Evolutionary conservation across 805 yeast species (phyloP).

Genomic region (Metschnikowia baotianmanensis): DNA sequence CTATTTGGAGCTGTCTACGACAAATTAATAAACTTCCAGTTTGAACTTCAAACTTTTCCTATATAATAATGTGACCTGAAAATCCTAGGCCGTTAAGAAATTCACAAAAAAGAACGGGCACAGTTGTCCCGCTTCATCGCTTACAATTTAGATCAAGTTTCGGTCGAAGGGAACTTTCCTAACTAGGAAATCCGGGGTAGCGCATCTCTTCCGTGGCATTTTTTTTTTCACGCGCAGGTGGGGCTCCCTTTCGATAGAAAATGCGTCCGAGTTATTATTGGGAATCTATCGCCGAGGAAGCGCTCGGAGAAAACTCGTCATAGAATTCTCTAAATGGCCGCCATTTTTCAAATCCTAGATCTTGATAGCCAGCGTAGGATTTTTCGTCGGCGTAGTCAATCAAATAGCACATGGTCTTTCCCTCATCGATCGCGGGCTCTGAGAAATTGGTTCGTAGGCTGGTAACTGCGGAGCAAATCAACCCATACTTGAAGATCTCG

Average conservation of each 20-base stretch:
- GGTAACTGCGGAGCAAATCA: constrained; percentile 45
- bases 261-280: background rate
- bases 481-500: constrained; percentile 54
- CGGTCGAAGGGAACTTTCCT: constrained; percentile 14
- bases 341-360: constrained; percentile 43
- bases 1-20: too few relatives aligned
- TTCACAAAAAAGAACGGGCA: too few relatives aligned
- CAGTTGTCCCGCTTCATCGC: background rate
- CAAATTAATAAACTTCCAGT: too few relatives aligned
- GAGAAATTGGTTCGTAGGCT: constrained; percentile 23
- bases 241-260: background rate
- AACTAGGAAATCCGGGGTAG: constrained; percentile 24
- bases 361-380: constrained; percentile 34
- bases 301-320: constrained; percentile 20
- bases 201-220: constrained; percentile 7
- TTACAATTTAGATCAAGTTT: background rate
- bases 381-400: constrained; percentile 37
- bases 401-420: constrained; percentile 36
- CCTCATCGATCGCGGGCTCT: constrained; percentile 21
- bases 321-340: constrained; percentile 35
- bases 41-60: too few relatives aligned
- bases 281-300: background rate
- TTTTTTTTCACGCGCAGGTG: background rate
- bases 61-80: too few relatives aligned
- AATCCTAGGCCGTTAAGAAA: too few relatives aligned